Base-by-base conservation (phyloP, 768 basidiomycete genomes). In the Lactarius psammicola region DNA sequence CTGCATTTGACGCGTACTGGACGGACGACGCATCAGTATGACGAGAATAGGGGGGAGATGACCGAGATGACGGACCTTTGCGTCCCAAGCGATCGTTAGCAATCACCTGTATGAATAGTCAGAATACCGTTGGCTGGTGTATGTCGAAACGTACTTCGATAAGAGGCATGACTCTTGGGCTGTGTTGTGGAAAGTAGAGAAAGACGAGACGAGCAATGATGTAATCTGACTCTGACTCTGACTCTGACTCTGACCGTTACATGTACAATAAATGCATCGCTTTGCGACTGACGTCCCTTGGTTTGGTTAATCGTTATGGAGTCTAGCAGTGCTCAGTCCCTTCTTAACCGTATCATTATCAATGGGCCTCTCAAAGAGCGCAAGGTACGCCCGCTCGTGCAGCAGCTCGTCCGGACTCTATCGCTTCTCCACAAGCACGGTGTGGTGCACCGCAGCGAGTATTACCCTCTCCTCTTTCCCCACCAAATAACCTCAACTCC, bases 41-140 rank as follows among this genome's bases (percentile, higher is more conserved):
- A 46, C 60, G 53, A 59, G 31, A 53, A 36, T 20, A 3, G 17
- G 6, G 6, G 33, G 17, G 20, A n/a, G 36, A 53, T 26, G 34
- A 7, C 11, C 18, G 54, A 20, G n/a, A 33, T 40, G 73, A 69
- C 79, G 55, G 23, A 93, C 95, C 94, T 89, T 95, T 96, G 67
- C 91, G 87, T 62, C 95, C 95, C 56, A 95, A 82, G 75, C 95
- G 91, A 81, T 96, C 94, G 79, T 98, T 98, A 9, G 94, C 95
- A 72, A 96, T 96, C 69, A 97, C 85, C 87, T 97, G 72, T 13
- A 4, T 18, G 69, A 54, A 54, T 55, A 2, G 34, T 60, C 28
- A 64, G 59, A 26, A 26, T 11, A 40, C 9, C 5, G 18, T 4
- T 33, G 1, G 20, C 30, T 31, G 3, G 18, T 59, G 23, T 34